Conservation (phyloP, 495 filamentous ascomycete species). For the Stereocaulon alpinum region DNA sequence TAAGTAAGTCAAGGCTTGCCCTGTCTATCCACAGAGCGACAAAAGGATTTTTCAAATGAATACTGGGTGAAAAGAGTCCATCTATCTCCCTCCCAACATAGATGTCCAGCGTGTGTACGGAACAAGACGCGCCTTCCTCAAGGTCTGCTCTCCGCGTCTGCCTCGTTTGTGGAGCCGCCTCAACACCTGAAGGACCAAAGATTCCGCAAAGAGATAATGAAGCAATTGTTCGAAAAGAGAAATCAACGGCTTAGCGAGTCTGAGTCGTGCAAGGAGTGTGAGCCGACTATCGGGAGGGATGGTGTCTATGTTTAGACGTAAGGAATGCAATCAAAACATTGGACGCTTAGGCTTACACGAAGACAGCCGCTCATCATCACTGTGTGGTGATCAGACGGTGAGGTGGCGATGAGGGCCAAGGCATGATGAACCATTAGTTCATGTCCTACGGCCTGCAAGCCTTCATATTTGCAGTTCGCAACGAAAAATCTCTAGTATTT, state of each 20-base stretch:
- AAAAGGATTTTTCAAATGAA: neutral
- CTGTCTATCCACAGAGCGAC: neutral
- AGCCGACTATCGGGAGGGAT: neutral
- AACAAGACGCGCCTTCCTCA: conserved; percentile 1
- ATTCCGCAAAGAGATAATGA: neutral
- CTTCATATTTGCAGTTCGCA: no score
- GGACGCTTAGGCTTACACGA: neutral
- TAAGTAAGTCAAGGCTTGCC: neutral
- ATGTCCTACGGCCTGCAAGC: no score
- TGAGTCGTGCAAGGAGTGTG: neutral
- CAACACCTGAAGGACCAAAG: neutral
- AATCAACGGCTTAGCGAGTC: neutral
- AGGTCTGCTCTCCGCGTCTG: no score
- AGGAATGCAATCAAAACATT: conserved; percentile 13
- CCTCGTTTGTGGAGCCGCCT: neutral
- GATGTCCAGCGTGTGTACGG: neutral
- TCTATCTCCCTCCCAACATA: neutral
- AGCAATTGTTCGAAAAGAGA: conserved; percentile 6
- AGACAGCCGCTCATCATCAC: conserved; percentile 1
- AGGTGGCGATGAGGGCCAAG: no score
- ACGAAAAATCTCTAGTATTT: no score
- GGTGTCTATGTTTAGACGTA: neutral
- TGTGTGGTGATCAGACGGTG: neutral
- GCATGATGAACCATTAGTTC: no score
- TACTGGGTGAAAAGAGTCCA: neutral